These are phyloP conservation scores for Ceratobasidium sp. DNA, from an alignment of 1,284 basidiomycete genomes.

Conservation along the genomic window DNA sequence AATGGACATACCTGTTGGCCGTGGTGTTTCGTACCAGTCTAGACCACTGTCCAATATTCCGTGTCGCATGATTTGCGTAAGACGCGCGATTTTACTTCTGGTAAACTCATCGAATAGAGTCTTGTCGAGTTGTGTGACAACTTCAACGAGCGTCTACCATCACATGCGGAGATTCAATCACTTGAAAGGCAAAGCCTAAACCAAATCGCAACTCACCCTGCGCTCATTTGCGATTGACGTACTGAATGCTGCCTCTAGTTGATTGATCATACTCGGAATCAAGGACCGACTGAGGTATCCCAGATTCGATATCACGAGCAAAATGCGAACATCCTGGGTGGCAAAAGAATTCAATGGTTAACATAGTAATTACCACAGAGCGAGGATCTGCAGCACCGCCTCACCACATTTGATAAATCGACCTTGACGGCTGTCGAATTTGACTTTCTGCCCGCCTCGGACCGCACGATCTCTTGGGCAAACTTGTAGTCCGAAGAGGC, in stretches of 20 bases:
- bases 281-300: slow-evolving; percentile 72
- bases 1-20: slow-evolving; percentile 74
- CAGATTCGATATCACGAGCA: slow-evolving; percentile 92
- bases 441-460: slow-evolving; percentile 25
- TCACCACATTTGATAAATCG: slow-evolving; percentile 37
- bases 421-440: slow-evolving; percentile 7
- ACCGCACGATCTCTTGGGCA: slow-evolving; percentile 40
- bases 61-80: slow-evolving; percentile 72
- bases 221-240: slow-evolving; percentile 78
- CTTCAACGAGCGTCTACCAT: slow-evolving; percentile 71
- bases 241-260: slow-evolving; percentile 80
- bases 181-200: slow-evolving; percentile 31
- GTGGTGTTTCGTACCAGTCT: slow-evolving; percentile 90
- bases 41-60: slow-evolving; percentile 82
- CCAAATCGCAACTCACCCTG: slow-evolving; percentile 56
- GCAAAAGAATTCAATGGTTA: slow-evolving; percentile 52
- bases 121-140: slow-evolving; percentile 83
- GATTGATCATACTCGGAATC: slow-evolving; percentile 80
- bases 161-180: slow-evolving; percentile 10
- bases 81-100: slow-evolving; percentile 72
- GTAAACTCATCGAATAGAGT: slow-evolving; percentile 87
- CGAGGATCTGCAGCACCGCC: slow-evolving; percentile 14
- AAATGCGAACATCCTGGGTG: slow-evolving; percentile 78
- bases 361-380: not conserved
- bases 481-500: slow-evolving; percentile 68